phyloP scores from a whole-genome alignment of 257 asterid species.

The Echites panduratus region DNA sequence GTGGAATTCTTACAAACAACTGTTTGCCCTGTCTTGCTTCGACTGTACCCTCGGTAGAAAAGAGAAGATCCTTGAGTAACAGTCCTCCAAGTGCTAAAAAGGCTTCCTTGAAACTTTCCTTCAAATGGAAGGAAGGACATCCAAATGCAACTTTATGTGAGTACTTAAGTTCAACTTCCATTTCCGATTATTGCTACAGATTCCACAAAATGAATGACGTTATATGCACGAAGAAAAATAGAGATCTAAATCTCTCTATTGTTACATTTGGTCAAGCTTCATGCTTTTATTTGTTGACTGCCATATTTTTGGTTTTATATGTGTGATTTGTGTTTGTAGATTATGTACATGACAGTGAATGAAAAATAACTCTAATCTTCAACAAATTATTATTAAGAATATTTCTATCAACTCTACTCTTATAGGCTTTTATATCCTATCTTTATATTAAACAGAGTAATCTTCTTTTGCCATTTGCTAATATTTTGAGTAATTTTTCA shows the following conservation, averaged over 20 bases:
- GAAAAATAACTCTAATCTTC: not conserved
- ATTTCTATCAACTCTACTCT: not conserved
- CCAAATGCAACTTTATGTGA: constrained; percentile 53
- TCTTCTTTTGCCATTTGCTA: not conserved
- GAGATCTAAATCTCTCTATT: not conserved
- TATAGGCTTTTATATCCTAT: not conserved
- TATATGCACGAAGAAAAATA: not conserved
- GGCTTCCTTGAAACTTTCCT: constrained; percentile 61
- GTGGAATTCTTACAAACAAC: constrained; percentile 67
- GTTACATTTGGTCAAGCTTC: too few species aligned
- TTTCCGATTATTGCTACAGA: not conserved
- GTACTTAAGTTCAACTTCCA: constrained; percentile 21
- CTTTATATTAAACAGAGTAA: not conserved
- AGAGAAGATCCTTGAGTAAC: constrained; percentile 60
- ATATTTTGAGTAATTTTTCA: not conserved
- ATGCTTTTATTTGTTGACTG: not conserved
- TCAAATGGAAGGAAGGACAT: constrained; percentile 86
- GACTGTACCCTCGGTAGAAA: constrained; percentile 50
- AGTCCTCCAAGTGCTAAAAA: constrained; percentile 66
- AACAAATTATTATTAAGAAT: not conserved
- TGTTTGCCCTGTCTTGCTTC: constrained; percentile 95
- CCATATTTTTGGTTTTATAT: not conserved
- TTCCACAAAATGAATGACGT: not conserved
- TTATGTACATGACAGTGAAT: not conserved
- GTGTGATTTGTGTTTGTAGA: not conserved